A percentile compares a stretch with the other conserved stretches of the same genome.
phyloP scores from a whole-genome alignment of 768 basidiomycete species.

The Boletus coccyginus region DNA sequence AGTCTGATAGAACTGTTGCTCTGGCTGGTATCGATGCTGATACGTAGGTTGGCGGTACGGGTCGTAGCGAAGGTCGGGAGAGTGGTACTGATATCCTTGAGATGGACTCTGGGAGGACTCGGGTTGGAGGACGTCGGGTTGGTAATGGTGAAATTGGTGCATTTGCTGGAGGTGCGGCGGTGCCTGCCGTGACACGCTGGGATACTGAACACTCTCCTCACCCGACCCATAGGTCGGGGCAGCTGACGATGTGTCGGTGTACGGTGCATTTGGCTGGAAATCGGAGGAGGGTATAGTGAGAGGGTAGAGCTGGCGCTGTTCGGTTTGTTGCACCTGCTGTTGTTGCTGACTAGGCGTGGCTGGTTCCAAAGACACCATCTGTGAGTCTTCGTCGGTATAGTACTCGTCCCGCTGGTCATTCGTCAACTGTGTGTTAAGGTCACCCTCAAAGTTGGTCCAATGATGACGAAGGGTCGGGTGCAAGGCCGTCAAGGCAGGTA shows the following conservation, averaged over 20 bases:
- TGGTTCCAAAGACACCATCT: constrained; percentile 13
- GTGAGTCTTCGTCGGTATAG: constrained; percentile 19
- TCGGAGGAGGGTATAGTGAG: constrained; percentile 21
- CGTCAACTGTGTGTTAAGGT: constrained; percentile 49
- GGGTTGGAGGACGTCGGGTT: constrained; percentile 8
- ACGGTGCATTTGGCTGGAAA: constrained; percentile 6
- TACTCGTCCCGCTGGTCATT: constrained; percentile 31
- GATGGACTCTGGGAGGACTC: constrained; percentile 21
- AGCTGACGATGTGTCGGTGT: not conserved
- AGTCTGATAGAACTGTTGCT: constrained; percentile 22
- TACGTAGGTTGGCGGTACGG: constrained; percentile 12
- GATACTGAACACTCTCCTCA: constrained; percentile 1
- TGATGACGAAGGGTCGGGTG: constrained; percentile 59
- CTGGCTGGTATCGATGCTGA: constrained; percentile 13
- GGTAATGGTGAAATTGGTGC: constrained; percentile 13
- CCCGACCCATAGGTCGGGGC: constrained; percentile 5
- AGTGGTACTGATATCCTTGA: constrained; percentile 9
- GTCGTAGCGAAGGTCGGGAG: constrained; percentile 14
- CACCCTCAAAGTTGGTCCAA: constrained; percentile 53
- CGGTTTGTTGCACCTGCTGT: constrained; percentile 13
- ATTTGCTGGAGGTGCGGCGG: not conserved
- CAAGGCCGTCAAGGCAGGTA: constrained; percentile 39
- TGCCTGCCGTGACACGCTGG: constrained; percentile 5
- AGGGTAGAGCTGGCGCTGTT: constrained; percentile 25
- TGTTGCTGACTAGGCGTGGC: not conserved